These are phyloP conservation scores for Diddensiella transvaalensis DNA, from an alignment of 805 yeast genomes.

Conservation along the genomic window DNA sequence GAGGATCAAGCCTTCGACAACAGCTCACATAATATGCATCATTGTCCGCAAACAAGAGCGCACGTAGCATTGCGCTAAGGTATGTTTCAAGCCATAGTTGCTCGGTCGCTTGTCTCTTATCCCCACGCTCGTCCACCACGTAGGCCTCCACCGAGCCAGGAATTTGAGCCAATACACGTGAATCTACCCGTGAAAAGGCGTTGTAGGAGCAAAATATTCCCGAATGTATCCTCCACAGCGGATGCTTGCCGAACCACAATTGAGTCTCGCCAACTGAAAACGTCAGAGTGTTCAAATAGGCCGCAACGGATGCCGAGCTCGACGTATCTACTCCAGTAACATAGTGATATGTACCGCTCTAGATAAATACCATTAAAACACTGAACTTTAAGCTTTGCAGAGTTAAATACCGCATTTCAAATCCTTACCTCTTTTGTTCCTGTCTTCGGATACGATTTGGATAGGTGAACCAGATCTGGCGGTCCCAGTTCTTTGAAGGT, in stretches of 20 bases:
- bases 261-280: slow-evolving; percentile 50
- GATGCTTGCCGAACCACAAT: slow-evolving; percentile 67
- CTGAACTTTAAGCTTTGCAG: too few species aligned
- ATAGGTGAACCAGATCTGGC: slow-evolving; percentile 61
- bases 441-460: slow-evolving; percentile 39
- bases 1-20: slow-evolving; percentile 78
- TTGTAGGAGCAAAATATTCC: slow-evolving; percentile 58
- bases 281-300: slow-evolving; percentile 49
- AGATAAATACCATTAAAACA: too few species aligned
- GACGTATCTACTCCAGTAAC: slow-evolving; percentile 53
- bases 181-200: slow-evolving; percentile 66
- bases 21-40: slow-evolving; percentile 77
- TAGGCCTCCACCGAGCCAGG: slow-evolving; percentile 46
- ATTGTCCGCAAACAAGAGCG: slow-evolving; percentile 74
- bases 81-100: slow-evolving; percentile 47
- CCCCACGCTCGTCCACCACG: slow-evolving; percentile 35
- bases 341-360: slow-evolving; percentile 52
- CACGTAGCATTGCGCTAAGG: slow-evolving; percentile 68
- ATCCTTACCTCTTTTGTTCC: slow-evolving; percentile 30
- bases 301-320: slow-evolving; percentile 51
- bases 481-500: slow-evolving; percentile 62
- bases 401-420: neutral
- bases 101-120: slow-evolving; percentile 35
- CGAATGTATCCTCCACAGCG: slow-evolving; percentile 40
- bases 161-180: slow-evolving; percentile 60